phyloP scores from a whole-genome alignment of 768 basidiomycete genomes.

The Xerocomus brunneocitrinus region DNA sequence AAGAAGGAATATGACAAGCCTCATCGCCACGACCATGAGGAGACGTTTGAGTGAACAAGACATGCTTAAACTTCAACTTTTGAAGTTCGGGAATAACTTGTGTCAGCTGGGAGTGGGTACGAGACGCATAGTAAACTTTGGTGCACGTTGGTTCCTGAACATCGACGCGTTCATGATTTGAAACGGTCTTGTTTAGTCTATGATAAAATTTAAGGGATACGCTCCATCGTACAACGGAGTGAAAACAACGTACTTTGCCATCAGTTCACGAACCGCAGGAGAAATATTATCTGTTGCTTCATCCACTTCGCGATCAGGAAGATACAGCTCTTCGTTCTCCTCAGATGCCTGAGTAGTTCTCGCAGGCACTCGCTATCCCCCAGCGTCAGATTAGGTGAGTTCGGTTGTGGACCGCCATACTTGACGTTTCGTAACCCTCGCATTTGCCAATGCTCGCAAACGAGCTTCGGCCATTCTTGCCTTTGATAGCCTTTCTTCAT shows the following conservation, averaged over 20 bases:
- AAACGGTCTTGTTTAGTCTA: constrained; percentile 15
- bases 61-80: constrained; percentile 54
- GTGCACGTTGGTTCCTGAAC: constrained; percentile 56
- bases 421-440: constrained; percentile 54
- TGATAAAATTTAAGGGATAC: neutral
- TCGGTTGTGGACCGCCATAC: constrained; percentile 35
- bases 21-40: constrained; percentile 7
- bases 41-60: constrained; percentile 14
- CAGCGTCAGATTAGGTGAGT: constrained; percentile 3
- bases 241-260: constrained; percentile 58
- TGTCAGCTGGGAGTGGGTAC: constrained; percentile 93
- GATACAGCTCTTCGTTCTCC: constrained; percentile 62
- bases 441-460: constrained; percentile 49
- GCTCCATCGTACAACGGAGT: neutral
- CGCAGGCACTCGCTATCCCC: constrained; percentile 22
- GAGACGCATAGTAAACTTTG: constrained; percentile 90
- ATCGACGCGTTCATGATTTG: constrained; percentile 6
- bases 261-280: constrained; percentile 71
- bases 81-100: constrained; percentile 85
- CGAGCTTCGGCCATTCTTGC: constrained; percentile 62
- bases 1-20: neutral
- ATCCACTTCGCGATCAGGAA: constrained; percentile 52
- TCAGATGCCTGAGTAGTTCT: constrained; percentile 22
- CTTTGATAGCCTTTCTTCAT: constrained; percentile 52
- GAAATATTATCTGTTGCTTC: constrained; percentile 57